Evolutionary conservation across 2,329 filamentous ascomycete species (phyloP), one percentile per base, ranked within the genome.

Genomic region (Diaporthe velutina): DNA sequence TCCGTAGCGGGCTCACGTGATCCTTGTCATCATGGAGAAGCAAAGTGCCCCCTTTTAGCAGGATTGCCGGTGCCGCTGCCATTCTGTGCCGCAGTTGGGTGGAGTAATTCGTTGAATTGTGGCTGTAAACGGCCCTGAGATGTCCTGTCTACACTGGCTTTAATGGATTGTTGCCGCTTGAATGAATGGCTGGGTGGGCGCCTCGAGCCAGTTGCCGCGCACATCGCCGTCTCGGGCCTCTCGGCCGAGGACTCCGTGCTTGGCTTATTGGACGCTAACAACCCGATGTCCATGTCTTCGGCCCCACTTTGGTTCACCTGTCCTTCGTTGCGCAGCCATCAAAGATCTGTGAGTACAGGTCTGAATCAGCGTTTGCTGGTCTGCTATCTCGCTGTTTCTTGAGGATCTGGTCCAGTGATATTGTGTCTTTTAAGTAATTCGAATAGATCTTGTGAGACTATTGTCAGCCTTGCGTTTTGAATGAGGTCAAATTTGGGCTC

Each of bases 31-130:
- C 76, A 58, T 78, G 77, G 17, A 77, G 35, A 12, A 78, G 72
- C 25, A 77, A 38, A n/a, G 71, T 78, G 57, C 76, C 76, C 15
- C 71, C 77, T 60, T 73, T 73, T 19, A 77, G 72, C 22, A 78
- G 73, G n/a, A 78, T 74, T 17, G 58, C 35, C 22, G 35, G 35
- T 40, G 58, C 58, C 42, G 54, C 54, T 7, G 54, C 54, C 54
- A 57, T 57, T 35, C 7, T 57, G 50, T 28, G 50, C 12, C n/a
- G 50, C n/a, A 6, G 4, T 3, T 13, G 9, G 12, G 50, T 5
- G 12, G 8, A 33, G 22, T 35, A 10, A 22, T 57, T 57, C 30
- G 17, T 19, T 33, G 13, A 28, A 15, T 33, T 22, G 54, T 57
- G 28, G 28, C 54, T 28, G 54, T 15, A 33, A 33, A 6, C 1